Conservation (phyloP, 305 asterid species). For the Fraxinus paxiana region DNA sequence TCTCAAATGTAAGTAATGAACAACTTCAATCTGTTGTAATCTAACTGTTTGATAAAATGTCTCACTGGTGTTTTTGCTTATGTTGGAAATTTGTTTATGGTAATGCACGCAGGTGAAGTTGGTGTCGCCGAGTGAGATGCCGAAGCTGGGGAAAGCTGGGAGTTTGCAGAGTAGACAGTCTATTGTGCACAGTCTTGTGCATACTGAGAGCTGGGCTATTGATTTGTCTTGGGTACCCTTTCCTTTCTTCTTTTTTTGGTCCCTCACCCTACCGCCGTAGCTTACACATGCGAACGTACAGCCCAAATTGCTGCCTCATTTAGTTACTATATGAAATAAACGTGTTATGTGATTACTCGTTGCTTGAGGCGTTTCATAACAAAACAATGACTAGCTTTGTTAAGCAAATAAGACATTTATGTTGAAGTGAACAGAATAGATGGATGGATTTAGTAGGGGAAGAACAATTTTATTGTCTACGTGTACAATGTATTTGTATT, state of each 20-base stretch:
- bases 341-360: background rate
- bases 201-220: conserved; percentile 96
- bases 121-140: conserved; percentile 91
- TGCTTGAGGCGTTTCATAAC: background rate
- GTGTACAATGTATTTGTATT: background rate
- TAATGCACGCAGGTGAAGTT: conserved; percentile 61
- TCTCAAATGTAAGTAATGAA: conserved; percentile 35
- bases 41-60: conserved; percentile 50
- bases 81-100: background rate
- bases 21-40: background rate
- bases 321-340: background rate
- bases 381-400: background rate
- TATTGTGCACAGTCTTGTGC: conserved; percentile 87
- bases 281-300: background rate
- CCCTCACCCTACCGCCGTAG: background rate
- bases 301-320: background rate
- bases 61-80: background rate
- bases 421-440: background rate
- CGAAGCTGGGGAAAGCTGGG: conserved; percentile 93
- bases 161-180: conserved; percentile 95
- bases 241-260: background rate
- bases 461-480: background rate
- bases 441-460: background rate
- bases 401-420: background rate
- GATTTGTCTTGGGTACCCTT: conserved; percentile 85